Evolutionary conservation across 2,329 filamentous ascomycete genomes (phyloP).

Genomic region (Fonsecaea pedrosoi): DNA sequence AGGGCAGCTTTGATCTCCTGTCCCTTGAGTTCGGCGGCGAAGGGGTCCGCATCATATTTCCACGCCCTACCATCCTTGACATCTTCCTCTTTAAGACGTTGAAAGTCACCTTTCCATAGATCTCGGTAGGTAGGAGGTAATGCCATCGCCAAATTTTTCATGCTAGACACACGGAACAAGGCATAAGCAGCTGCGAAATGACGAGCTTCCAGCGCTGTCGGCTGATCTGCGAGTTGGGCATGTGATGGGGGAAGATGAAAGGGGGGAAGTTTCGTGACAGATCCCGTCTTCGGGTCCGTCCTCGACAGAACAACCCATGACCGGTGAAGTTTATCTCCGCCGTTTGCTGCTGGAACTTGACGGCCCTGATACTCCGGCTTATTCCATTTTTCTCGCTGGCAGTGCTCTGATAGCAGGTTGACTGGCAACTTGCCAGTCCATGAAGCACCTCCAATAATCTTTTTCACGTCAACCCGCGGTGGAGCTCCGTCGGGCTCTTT

Average conservation of each 20-base stretch:
- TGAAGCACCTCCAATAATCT: constrained; percentile 89
- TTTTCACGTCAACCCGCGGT: constrained; percentile 65
- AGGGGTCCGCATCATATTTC: constrained; percentile 96
- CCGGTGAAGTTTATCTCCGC: constrained; percentile 64
- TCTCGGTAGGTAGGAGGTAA: constrained; percentile 88
- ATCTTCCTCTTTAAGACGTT: constrained; percentile 80
- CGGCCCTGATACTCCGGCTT: constrained; percentile 89
- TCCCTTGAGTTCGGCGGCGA: constrained; percentile 75
- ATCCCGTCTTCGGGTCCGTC: constrained; percentile 80
- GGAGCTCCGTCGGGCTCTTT: constrained; percentile 44
- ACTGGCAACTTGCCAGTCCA: constrained; percentile 98
- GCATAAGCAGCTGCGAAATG: constrained; percentile 94
- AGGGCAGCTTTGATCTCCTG: constrained; percentile 77
- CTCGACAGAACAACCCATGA: constrained; percentile 79
- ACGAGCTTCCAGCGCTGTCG: constrained; percentile 84
- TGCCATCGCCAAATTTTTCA: constrained; percentile 95
- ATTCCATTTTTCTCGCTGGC: constrained; percentile 94
- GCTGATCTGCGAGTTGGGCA: constrained; percentile 75
- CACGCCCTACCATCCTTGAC: constrained; percentile 77
- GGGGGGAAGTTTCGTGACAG: constrained; percentile 75
- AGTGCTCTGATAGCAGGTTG: constrained; percentile 91
- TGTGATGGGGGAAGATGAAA: constrained; percentile 80
- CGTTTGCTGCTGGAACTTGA: constrained; percentile 41
- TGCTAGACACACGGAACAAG: constrained; percentile 88
- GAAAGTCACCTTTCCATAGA: constrained; percentile 88